phyloP scores from a whole-genome alignment of 208 protist species.

The Wallacemonas sp. region DNA sequence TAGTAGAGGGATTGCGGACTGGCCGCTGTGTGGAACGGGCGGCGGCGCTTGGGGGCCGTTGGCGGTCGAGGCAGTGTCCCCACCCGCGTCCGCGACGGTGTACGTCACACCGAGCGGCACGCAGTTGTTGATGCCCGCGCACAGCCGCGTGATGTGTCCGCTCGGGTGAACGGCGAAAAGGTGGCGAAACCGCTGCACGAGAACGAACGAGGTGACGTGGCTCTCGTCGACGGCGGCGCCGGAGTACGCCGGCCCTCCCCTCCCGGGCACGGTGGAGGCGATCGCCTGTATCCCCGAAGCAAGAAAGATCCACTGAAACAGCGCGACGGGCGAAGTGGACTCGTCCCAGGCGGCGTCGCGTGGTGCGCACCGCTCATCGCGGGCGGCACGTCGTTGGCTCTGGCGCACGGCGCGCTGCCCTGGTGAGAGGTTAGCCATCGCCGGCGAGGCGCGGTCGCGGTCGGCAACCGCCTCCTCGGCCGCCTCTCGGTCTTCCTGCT shows the following conservation, averaged over 20 bases:
- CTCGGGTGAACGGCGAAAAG: constrained; percentile 31
- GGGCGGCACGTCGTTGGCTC: constrained; percentile 5
- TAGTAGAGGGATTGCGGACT: not conserved
- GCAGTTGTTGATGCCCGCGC: constrained; percentile 25
- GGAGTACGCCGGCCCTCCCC: not conserved
- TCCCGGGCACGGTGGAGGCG: not conserved
- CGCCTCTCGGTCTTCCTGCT: not conserved
- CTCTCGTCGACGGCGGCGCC: not conserved
- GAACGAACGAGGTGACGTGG: constrained; percentile 17
- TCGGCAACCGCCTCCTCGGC: constrained; percentile 15
- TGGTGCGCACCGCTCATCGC: not conserved
- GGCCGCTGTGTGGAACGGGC: not conserved
- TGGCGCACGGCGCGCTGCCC: not conserved
- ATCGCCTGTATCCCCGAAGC: not conserved
- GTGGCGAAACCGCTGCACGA: constrained; percentile 26
- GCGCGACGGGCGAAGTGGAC: constrained; percentile 9
- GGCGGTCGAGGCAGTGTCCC: not conserved
- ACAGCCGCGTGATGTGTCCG: constrained; percentile 31
- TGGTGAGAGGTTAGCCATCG: constrained; percentile 2
- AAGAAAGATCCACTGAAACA: constrained; percentile 22
- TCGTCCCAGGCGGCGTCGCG: not conserved
- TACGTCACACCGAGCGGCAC: constrained; percentile 8
- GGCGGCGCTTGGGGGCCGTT: not conserved
- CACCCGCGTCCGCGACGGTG: not conserved
- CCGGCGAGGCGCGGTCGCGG: not conserved